These are phyloP conservation scores for Peniophora sp. DNA, from an alignment of 1,284 basidiomycete genomes.

Conservation along the genomic window DNA sequence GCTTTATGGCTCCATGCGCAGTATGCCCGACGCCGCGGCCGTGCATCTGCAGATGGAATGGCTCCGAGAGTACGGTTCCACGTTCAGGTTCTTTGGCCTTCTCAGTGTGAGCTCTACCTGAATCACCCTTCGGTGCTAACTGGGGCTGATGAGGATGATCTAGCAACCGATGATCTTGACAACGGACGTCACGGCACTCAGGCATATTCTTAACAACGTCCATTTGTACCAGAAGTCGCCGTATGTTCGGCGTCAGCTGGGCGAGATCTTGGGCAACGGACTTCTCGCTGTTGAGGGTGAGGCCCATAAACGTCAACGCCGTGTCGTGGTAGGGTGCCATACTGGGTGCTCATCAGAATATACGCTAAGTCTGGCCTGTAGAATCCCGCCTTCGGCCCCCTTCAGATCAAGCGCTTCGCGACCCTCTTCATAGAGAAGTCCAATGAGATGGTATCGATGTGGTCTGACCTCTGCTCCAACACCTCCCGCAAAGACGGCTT, in stretches of 20 bases:
- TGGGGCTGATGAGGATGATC: neutral
- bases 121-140: no score
- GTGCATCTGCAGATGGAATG: constrained; percentile 42
- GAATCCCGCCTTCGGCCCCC: constrained; percentile 27
- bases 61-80: constrained; percentile 45
- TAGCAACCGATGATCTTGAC: neutral
- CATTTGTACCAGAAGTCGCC: neutral
- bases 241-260: neutral
- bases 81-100: constrained; percentile 36
- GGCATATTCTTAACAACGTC: neutral
- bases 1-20: constrained; percentile 45
- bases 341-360: constrained; percentile 9
- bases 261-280: neutral
- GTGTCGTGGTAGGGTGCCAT: neutral
- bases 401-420: constrained; percentile 24
- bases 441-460: constrained; percentile 18
- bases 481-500: constrained; percentile 7
- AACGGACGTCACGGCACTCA: neutral
- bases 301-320: neutral
- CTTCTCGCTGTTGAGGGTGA: neutral
- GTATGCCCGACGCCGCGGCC: constrained; percentile 32
- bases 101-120: constrained; percentile 31
- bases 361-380: constrained; percentile 27
- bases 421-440: constrained; percentile 25
- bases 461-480: constrained; percentile 15